Evolutionary conservation across 805 yeast genomes (phyloP), one percentile per base, ranked within the genome.

Genomic region (Ogataea philodendri): DNA sequence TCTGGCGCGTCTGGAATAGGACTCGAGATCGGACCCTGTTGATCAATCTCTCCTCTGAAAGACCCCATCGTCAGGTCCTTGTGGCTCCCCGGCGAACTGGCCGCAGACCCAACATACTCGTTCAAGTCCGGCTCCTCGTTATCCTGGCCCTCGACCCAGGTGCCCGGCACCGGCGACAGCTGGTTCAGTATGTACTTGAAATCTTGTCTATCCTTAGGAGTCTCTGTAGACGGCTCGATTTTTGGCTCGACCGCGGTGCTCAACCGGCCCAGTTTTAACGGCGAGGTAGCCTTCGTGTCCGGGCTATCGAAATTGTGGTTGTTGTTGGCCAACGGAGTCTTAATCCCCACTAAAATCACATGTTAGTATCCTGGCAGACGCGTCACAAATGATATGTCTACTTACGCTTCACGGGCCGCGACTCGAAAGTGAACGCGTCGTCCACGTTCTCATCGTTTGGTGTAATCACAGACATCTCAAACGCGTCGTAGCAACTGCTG

Each of bases 131-230:
- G 26, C 21, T 48, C 48, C 11, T 33, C 35, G 5, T 35, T 38
- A 9, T 37, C 37, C 17, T 46, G 44, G 18, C 41, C 46, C 9
- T 37, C 30, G 7, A 48, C 44, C 63, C 60, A 57, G 5, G 57
- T 48, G 5, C 58, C 57, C 9, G 62, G 56, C 50, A 51, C 51
- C 16, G 48, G 48, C 21, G 58, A 55, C 15, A 51, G 23, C 29
- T 51, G 52, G 5, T 51, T 48, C 3, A 49, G 27, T 2, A 54
- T 39, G 25, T 57, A 52, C 3, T 49, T 46, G 38, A 49, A 59
- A 26, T 57, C 61, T 17, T 35, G 37, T 26, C 33, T 32, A 19
- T 45, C 50, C 20, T 45, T 48, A 5, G 52, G 41, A 2, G 46
- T 42, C 15, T 24, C 26, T 9, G 14, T 7, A n/a, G 27, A 20